A percentile compares a stretch with the other conserved stretches of the same genome.
Evolutionary conservation across 164 flowering plant genomes (phyloP).

Genomic region (Aristolochia contorta): DNA sequence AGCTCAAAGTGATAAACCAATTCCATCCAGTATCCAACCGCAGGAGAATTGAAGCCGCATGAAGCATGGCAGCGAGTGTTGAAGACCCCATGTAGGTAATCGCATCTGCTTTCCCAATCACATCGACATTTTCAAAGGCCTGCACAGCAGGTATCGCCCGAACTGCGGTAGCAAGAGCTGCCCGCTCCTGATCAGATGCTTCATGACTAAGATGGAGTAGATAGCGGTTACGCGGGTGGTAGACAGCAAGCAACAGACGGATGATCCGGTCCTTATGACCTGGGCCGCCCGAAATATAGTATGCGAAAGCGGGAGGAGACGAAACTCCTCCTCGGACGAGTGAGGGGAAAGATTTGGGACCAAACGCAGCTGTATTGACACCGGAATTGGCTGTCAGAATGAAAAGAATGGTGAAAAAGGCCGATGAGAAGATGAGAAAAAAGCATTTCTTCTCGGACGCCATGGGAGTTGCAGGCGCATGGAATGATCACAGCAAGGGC

Average conservation of each 20-base stretch:
- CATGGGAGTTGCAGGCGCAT: conserved; percentile 25
- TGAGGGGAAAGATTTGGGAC: conserved; percentile 26
- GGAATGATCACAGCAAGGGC: conserved; percentile 7
- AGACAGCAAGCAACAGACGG: conserved; percentile 66
- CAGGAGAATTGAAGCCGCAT: conserved; percentile 67
- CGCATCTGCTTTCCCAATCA: conserved; percentile 77
- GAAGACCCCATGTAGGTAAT: conserved; percentile 62
- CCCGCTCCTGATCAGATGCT: conserved; percentile 54
- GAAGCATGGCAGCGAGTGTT: conserved; percentile 51
- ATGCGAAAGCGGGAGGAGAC: conserved; percentile 81
- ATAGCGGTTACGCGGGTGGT: conserved; percentile 86
- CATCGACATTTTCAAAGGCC: conserved; percentile 81
- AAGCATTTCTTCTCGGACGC: conserved; percentile 82
- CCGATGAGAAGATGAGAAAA: conserved; percentile 56
- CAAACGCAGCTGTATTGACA: conserved; percentile 17
- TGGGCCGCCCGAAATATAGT: conserved; percentile 65
- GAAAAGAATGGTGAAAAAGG: conserved; percentile 51
- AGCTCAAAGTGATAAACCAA: conserved; percentile 80
- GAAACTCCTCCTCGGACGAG: conserved; percentile 36
- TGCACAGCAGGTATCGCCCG: conserved; percentile 46
- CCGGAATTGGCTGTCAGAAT: conserved; percentile 48
- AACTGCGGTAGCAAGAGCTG: conserved; percentile 35
- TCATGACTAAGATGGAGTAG: conserved; percentile 63
- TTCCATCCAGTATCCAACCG: conserved; percentile 75
- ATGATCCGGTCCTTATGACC: conserved; percentile 59